Percentiles rank a stretch among this genome's conserved stretches.
Conservation (phyloP, 129 eudicot genomes). For the Artemisia annua region DNA sequence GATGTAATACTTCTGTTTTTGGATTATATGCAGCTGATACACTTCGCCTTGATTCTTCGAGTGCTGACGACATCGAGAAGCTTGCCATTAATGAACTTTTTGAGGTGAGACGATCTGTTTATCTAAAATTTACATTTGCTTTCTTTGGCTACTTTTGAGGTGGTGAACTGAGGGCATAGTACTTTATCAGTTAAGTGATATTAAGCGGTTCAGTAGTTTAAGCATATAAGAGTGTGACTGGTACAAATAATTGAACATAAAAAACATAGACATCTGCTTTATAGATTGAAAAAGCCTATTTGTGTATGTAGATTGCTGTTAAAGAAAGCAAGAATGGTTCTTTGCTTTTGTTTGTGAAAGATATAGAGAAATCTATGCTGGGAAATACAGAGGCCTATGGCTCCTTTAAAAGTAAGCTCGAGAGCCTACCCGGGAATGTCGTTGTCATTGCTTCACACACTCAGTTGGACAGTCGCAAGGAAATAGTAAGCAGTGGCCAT, state of each 20-base stretch:
- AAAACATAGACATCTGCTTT: not conserved
- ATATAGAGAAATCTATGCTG: constrained; percentile 79
- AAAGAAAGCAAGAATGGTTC: constrained; percentile 66
- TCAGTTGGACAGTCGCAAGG: constrained; percentile 74
- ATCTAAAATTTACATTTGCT: too few species aligned
- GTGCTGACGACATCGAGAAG: too few species aligned
- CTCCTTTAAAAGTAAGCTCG: constrained; percentile 72
- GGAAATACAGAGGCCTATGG: constrained; percentile 78
- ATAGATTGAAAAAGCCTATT: not conserved
- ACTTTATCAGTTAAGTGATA: too few species aligned
- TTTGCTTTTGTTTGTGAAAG: constrained; percentile 70
- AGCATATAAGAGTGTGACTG: too few species aligned
- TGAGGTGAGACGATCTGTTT: too few species aligned
- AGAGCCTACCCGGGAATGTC: constrained; percentile 63
- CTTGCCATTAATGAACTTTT: too few species aligned
- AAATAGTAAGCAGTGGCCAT: constrained; percentile 54
- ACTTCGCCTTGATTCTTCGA: too few species aligned
- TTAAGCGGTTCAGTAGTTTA: too few species aligned
- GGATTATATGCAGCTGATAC: too few species aligned
- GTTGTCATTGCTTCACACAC: constrained; percentile 83
- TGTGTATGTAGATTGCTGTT: constrained; percentile 60
- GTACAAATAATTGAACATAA: not conserved
- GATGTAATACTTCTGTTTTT: too few species aligned
- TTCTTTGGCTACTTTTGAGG: too few species aligned
- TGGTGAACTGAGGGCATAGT: too few species aligned